Evolutionary conservation across 495 filamentous ascomycete genomes (phyloP).

Genomic region (Xylaria sp.): DNA sequence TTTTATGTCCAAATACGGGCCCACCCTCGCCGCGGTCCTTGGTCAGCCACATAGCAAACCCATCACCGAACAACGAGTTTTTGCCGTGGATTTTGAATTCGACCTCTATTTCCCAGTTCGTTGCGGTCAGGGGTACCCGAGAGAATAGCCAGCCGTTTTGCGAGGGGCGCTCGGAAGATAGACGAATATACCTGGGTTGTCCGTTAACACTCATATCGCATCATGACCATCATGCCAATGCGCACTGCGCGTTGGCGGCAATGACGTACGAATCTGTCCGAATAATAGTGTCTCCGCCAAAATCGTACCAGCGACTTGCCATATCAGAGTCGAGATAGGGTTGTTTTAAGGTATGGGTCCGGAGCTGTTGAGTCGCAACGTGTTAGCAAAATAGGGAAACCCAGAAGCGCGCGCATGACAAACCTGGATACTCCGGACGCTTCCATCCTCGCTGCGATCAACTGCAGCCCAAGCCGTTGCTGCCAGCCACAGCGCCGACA

Average conservation of each 20-base stretch:
- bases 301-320: slow-evolving; percentile 99
- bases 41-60: slow-evolving; percentile 98
- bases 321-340: slow-evolving; percentile 98
- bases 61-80: slow-evolving; percentile 85
- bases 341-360: slow-evolving; percentile 55
- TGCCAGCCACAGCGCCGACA: slow-evolving; percentile 64
- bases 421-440: slow-evolving; percentile 64
- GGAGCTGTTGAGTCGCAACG: slow-evolving; percentile 73
- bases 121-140: slow-evolving; percentile 91
- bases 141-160: slow-evolving; percentile 94
- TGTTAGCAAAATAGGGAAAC: slow-evolving; percentile 57
- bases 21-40: slow-evolving; percentile 83
- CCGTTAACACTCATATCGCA: slow-evolving; percentile 20
- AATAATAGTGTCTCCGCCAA: slow-evolving; percentile 94
- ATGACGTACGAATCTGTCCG: slow-evolving; percentile 82
- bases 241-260: slow-evolving; percentile 12
- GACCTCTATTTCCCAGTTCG: slow-evolving; percentile 98
- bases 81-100: slow-evolving; percentile 91
- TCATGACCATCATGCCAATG: background rate
- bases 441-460: slow-evolving; percentile 52
- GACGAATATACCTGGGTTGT: slow-evolving; percentile 79
- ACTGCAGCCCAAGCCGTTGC: slow-evolving; percentile 54
- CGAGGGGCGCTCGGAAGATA: slow-evolving; percentile 88
- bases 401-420: slow-evolving; percentile 35
- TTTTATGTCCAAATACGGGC: slow-evolving; percentile 85